These are phyloP conservation scores for Dendrocalamus sinicus DNA, from an alignment of 176 grass and related monocot genomes.

Conservation along the genomic window DNA sequence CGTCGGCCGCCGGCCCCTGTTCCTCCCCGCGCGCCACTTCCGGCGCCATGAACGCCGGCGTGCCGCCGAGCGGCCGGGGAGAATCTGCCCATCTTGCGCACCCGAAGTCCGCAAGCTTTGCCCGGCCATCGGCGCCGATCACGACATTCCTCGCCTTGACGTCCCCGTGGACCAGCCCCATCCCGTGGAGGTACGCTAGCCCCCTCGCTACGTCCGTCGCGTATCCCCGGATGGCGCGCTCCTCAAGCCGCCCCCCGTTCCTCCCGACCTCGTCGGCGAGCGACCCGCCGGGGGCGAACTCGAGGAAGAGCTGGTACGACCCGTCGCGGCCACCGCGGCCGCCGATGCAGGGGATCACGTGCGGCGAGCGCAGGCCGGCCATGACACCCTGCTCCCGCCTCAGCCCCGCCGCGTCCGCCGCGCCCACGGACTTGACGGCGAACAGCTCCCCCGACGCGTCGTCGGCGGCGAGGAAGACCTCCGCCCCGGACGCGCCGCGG, in stretches of 20 bases:
- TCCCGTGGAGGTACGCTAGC: slow-evolving; percentile 61
- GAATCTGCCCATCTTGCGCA: slow-evolving; percentile 31
- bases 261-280: slow-evolving; percentile 53
- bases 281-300: slow-evolving; percentile 73
- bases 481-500: slow-evolving; percentile 63
- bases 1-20: slow-evolving; percentile 65
- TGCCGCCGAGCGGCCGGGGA: slow-evolving; percentile 43
- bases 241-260: slow-evolving; percentile 45
- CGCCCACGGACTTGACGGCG: slow-evolving; percentile 58
- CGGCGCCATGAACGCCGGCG: slow-evolving; percentile 93
- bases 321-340: neutral
- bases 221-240: slow-evolving; percentile 15
- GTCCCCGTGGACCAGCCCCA: slow-evolving; percentile 67
- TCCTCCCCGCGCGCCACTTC: slow-evolving; percentile 80
- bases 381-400: slow-evolving; percentile 50
- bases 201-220: slow-evolving; percentile 51
- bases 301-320: slow-evolving; percentile 50
- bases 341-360: slow-evolving; percentile 69
- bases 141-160: slow-evolving; percentile 75
- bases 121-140: slow-evolving; percentile 59
- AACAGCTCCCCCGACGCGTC: slow-evolving; percentile 39
- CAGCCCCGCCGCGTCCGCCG: slow-evolving; percentile 16
- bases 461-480: slow-evolving; percentile 61
- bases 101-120: slow-evolving; percentile 78
- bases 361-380: slow-evolving; percentile 46